A percentile compares a stretch with the other conserved stretches of the same genome.
These are phyloP conservation scores for Posidonia australis DNA, from an alignment of 106 monocot species.

Conservation along the genomic window DNA sequence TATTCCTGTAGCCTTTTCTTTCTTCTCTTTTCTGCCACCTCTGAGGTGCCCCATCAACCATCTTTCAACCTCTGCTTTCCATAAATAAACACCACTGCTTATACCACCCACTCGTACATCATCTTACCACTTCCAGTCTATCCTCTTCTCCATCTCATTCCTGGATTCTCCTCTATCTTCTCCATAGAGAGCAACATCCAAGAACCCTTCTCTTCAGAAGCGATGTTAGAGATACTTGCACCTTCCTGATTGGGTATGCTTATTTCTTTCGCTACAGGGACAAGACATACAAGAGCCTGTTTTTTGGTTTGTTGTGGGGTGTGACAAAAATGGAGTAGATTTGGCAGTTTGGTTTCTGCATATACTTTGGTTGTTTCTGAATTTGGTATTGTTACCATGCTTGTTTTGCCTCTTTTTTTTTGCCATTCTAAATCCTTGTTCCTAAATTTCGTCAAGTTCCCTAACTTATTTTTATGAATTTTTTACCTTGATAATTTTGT, in stretches of 20 bases:
- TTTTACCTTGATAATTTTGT: too few relatives aligned
- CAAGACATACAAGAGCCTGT: background rate
- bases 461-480: too few relatives aligned
- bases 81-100: constrained; percentile 7
- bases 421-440: too few relatives aligned
- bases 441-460: too few relatives aligned
- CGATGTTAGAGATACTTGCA: background rate
- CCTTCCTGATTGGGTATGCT: background rate
- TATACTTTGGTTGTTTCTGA: too few relatives aligned
- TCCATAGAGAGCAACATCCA: background rate
- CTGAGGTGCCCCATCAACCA: constrained; percentile 8
- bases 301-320: background rate
- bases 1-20: too few relatives aligned
- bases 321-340: background rate
- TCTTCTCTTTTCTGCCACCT: constrained; percentile 1
- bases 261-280: background rate
- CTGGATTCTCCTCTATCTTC: background rate
- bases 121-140: background rate
- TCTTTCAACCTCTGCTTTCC: constrained; percentile 8
- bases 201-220: background rate
- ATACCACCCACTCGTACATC: background rate
- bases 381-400: too few relatives aligned
- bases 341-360: too few relatives aligned
- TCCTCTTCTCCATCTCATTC: background rate
- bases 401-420: too few relatives aligned